Base-by-base conservation (phyloP, 106 monocot genomes). In the Dioscorea zingiberensis region DNA sequence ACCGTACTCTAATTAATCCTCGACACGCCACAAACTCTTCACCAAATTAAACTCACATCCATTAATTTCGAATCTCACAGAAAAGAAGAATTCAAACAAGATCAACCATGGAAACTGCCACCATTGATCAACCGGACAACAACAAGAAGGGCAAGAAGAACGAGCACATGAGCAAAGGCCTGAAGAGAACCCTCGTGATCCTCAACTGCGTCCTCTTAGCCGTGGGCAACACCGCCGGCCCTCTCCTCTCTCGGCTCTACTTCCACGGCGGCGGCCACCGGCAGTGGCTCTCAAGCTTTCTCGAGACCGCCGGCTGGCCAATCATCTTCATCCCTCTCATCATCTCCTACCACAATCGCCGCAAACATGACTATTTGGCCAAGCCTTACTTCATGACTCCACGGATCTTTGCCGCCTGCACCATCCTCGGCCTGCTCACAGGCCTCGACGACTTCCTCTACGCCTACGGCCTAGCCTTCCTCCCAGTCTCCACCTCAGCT, bases 391-490 rank as follows among this genome's bases (percentile, higher is more conserved):
- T 64, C 64, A 64, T 80, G 27, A 66, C 71, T 3, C 62, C 47
- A 0, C 66, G 27, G 5, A 21, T 80, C 14, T 71, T 80, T 25
- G 13, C 62, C 4, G 64, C 60, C 0, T 71, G 71, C 45, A 55
- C 45, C 18, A 45, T 57, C 26, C 53, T 80, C 15, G 80, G 80
- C 38, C 21, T 80, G 44, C 69, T 76, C 71, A 68, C 59, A 17
- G 81, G 76, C 45, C 22, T 69, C 32, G 76, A 81, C 27, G 71
- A 71, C 57, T 71, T 67, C 69, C 57, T 77, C 27, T 77, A 81
- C 45, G 67, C 77, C 24, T 77, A 57, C 30, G 77, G 38, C 38
- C 38, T 38, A 0, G 38, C 38, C 38, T 38, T 38, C 4, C 1
- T 38, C 38, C 38, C 38, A 38, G 23, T 73, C 24, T 64, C 76